Base-by-base conservation (phyloP, 768 basidiomycete species). In the Psilocybe subaeruginosa region DNA sequence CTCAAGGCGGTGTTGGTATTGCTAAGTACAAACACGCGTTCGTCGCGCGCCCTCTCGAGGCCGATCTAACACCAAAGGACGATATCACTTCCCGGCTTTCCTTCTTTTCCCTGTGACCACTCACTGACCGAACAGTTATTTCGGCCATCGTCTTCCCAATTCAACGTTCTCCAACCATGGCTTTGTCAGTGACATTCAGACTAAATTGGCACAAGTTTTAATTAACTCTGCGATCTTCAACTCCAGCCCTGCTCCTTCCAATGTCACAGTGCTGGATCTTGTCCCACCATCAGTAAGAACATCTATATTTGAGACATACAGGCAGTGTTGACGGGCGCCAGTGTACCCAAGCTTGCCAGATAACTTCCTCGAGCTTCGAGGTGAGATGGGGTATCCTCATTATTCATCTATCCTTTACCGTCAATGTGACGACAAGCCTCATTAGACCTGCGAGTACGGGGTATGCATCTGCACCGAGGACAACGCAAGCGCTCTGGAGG, bases 401-500 rank as follows among this genome's bases (percentile, higher is more conserved):
- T 2, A 23, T 23, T 23, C 2, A 2, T 23, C 5, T 43, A 37
- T 57, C 35, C 17, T 51, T 29, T 41, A 12, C n/a, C 7, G 6
- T 8, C 6, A 7, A 35, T 35, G 33, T 11, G 0, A 35, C 33
- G 11, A 43, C n/a, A 14, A 14, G 41, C 41, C n/a, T 8, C 6
- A 23, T 23, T 16, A 66, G 61, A 55, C 37, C 16, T 66, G 64
- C 39, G 55, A 54, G 39, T 66, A 54, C 53, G 59, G 59, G 16
- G 49, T 59, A 12, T 66, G 64, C 54, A 56, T 66, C 8, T 66
- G 64, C 47, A 60, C 55, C 35, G 33, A 63, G 6, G 58, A 66
- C 12, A 54, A 50, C 8, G 64, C 58, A 17, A 35, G 33, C 9
- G 47, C 48, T 5, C 56, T 66, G 12, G 46, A 63, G 17, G 53